Evolutionary conservation across 2,329 filamentous ascomycete species (phyloP), one percentile per base, ranked within the genome.

Genomic region (Lachnellula cervina): DNA sequence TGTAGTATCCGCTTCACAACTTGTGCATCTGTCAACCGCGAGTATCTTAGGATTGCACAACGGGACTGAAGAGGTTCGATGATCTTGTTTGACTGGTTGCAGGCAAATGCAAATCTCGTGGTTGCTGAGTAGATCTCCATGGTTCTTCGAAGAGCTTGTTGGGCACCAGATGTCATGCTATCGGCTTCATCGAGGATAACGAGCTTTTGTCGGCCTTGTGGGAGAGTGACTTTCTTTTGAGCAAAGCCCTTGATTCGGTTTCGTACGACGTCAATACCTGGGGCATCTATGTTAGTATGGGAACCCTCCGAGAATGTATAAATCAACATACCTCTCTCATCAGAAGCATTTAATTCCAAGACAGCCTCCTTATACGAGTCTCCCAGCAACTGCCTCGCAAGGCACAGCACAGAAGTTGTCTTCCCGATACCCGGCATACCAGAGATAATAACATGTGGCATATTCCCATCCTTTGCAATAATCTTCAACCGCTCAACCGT

Each of bases 121-220:
- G 94, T 99, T 60, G 91, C 87, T 43, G 90, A 95, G 76, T 97
- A 97, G 51, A 97, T 99, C 72, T 99, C 94, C 94, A 99, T 99
- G 0, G 94, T 99, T 60, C 94, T 81, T 64, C 94, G 84, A 37
- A 99, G 81, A 19, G 94, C 94, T 74, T 97, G 94, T 71, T 99
- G 94, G 2, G 94, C 94, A 52, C 94, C 94, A 23, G 89, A 89
- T 0, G 94, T 99, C 94, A 99, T 99, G 71, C 87, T 92, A 79
- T 99, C 94, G 57, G 94, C 94, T 77, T 99, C 94, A 73, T 99
- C 94, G 55, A 99, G 84, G 63, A 99, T 97, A 49, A 99, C 90
- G 49, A 99, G 79, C 77, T 99, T 99, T 73, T 99, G 94, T 53
- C 92, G 83, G 8, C 94, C 94, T 0, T 86, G 77, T 0, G 94